phyloP scores from a whole-genome alignment of 1,139 yeast genomes.

The Lodderomyces orthopsilosis region DNA sequence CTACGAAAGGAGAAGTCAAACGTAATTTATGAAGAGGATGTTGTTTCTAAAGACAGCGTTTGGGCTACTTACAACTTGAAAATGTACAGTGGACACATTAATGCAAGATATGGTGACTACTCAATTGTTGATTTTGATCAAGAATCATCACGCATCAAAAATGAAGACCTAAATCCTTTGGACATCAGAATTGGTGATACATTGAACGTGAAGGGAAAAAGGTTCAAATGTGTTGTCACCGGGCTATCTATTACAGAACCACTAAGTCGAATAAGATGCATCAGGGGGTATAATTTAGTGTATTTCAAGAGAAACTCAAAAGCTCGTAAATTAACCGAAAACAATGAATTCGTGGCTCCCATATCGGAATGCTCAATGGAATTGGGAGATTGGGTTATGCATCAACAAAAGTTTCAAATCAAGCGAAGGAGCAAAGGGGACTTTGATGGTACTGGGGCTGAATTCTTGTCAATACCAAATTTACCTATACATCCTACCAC shows the following conservation, averaged over 20 bases:
- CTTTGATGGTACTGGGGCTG: not conserved
- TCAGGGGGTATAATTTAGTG: constrained; percentile 58
- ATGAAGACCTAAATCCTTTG: constrained; percentile 28
- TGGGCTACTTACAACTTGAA: constrained; percentile 39
- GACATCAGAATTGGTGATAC: constrained; percentile 40
- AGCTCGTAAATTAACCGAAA: constrained; percentile 6
- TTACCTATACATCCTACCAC: not conserved
- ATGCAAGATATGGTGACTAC: constrained; percentile 17
- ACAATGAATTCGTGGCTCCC: constrained; percentile 12
- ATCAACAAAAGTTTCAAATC: constrained; percentile 28
- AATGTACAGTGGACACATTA: constrained; percentile 32
- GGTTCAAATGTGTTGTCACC: constrained; percentile 34
- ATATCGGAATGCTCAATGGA: constrained; percentile 33
- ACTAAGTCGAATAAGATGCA: constrained; percentile 38
- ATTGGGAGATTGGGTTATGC: constrained; percentile 39
- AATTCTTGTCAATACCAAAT: not conserved
- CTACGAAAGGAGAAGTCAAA: constrained; percentile 23
- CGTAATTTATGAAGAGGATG: constrained; percentile 18
- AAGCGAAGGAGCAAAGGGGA: not conserved
- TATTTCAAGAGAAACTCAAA: constrained; percentile 17
- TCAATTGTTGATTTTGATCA: constrained; percentile 36
- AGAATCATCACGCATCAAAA: constrained; percentile 19
- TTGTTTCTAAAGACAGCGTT: constrained; percentile 24
- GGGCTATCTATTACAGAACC: constrained; percentile 33
- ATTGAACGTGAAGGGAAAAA: constrained; percentile 18